Percentiles rank a stretch among this genome's conserved stretches.
phyloP scores from a whole-genome alignment of 148 eudicot species.

The Mesembryanthemum crystallinum region DNA sequence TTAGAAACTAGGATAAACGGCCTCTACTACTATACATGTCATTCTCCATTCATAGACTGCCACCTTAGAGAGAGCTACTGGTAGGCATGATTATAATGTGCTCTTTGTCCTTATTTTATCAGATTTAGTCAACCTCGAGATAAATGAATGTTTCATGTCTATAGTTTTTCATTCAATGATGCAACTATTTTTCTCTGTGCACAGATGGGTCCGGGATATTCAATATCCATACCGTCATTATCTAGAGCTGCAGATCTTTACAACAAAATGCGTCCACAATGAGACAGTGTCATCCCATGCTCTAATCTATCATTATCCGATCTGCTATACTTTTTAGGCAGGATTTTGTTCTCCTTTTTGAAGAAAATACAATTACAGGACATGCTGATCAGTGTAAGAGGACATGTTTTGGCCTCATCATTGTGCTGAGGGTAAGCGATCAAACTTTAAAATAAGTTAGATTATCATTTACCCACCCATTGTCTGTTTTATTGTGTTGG shows the following conservation, averaged over 20 bases:
- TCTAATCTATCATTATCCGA: background rate
- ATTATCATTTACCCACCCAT: background rate
- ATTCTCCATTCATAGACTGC: background rate
- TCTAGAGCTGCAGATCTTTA: constrained; percentile 77
- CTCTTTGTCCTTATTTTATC: background rate
- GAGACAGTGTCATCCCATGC: constrained; percentile 3
- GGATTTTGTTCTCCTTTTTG: too few relatives aligned
- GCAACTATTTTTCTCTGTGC: constrained; percentile 11
- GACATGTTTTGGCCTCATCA: constrained; percentile 2
- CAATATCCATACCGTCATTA: constrained; percentile 74
- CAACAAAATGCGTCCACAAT: constrained; percentile 47
- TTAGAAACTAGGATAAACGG: too few relatives aligned
- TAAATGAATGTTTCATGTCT: background rate
- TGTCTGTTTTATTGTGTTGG: background rate
- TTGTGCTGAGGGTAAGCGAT: background rate
- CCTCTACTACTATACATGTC: background rate
- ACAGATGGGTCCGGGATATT: constrained; percentile 87
- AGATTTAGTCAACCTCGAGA: background rate
- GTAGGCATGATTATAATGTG: background rate
- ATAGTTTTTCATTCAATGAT: background rate
- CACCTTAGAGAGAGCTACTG: background rate
- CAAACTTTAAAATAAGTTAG: background rate
- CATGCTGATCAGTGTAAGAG: background rate
- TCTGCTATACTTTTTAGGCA: background rate
- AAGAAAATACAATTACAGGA: background rate